Evolutionary conservation across 495 filamentous ascomycete genomes (phyloP).

Genomic region (Aspergillus avenaceus): DNA sequence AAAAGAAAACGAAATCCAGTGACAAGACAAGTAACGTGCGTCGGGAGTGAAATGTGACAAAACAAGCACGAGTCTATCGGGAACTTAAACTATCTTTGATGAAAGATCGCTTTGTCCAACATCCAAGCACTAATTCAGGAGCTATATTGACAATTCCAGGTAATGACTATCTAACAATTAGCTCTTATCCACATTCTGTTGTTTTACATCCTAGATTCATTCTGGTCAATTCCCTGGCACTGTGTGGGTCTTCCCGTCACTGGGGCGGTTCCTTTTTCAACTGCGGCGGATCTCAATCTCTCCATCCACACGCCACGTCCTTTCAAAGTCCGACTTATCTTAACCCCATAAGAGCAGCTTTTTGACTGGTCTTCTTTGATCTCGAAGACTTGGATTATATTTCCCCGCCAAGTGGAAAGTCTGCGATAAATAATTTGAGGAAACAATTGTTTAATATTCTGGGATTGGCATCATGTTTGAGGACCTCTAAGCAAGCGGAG

Average conservation of each 20-base stretch:
- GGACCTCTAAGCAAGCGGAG: constrained; percentile 16
- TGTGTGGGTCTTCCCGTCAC: constrained; percentile 8
- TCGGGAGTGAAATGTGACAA: too few species aligned
- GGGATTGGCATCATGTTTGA: constrained; percentile 22
- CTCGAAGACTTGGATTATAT: too few species aligned
- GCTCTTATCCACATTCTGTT: background rate
- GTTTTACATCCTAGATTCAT: background rate
- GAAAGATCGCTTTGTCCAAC: too few species aligned
- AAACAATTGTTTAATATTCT: constrained; percentile 2
- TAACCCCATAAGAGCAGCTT: background rate
- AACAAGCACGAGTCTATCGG: too few species aligned
- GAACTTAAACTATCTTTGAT: too few species aligned
- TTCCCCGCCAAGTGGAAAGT: too few species aligned
- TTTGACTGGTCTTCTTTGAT: background rate
- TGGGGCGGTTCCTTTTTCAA: constrained; percentile 11
- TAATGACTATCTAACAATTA: background rate
- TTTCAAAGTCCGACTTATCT: constrained; percentile 6
- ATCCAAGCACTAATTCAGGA: too few species aligned
- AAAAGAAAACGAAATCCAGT: too few species aligned
- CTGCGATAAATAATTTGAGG: background rate
- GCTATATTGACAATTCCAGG: too few species aligned
- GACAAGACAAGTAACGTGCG: too few species aligned
- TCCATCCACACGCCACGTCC: constrained; percentile 20
- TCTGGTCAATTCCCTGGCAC: constrained; percentile 4
- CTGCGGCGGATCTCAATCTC: constrained; percentile 18